Percentiles rank a stretch among this genome's conserved stretches.
Evolutionary conservation across 2,329 filamentous ascomycete species (phyloP).

Genomic region (Moelleriella libera): DNA sequence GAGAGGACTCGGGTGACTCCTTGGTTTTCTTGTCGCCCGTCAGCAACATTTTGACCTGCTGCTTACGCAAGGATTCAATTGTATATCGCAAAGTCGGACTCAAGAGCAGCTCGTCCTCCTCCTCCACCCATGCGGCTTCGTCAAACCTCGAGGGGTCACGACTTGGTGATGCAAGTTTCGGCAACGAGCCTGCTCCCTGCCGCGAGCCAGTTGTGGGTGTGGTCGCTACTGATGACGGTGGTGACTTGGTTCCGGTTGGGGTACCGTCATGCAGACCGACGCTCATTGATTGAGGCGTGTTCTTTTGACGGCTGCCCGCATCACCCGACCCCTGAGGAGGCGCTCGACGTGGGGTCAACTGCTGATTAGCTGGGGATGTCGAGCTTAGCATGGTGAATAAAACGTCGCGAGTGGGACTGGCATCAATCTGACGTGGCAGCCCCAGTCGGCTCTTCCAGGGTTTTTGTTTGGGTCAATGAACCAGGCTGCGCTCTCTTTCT

Average conservation of each 20-base stretch:
- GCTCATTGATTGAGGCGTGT: constrained; percentile 1
- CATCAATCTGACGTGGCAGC: constrained; percentile 3
- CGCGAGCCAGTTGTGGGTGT: not conserved
- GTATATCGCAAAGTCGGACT: constrained; percentile 11
- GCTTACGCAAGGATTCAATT: constrained; percentile 1
- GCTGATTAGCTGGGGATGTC: constrained; percentile 1
- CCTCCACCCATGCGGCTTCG: not conserved
- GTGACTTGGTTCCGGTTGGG: not conserved
- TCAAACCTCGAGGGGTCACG: constrained; percentile 1
- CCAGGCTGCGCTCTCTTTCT: not conserved
- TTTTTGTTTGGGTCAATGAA: not conserved
- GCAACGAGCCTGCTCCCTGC: not conserved
- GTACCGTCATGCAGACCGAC: not conserved
- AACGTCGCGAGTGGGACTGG: constrained; percentile 6
- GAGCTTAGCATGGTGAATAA: constrained; percentile 12
- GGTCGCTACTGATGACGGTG: not conserved
- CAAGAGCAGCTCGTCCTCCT: not conserved
- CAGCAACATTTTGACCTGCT: constrained; percentile 13
- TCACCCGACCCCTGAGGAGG: constrained; percentile 3
- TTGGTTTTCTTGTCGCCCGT: constrained; percentile 14
- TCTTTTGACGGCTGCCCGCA: not conserved
- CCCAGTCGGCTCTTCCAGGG: constrained; percentile 1
- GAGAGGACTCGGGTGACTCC: constrained; percentile 3
- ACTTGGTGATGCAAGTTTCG: not conserved
- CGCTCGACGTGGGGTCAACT: not conserved